Evolutionary conservation across 805 yeast genomes (phyloP).

Genomic region (Candida quercuum): DNA sequence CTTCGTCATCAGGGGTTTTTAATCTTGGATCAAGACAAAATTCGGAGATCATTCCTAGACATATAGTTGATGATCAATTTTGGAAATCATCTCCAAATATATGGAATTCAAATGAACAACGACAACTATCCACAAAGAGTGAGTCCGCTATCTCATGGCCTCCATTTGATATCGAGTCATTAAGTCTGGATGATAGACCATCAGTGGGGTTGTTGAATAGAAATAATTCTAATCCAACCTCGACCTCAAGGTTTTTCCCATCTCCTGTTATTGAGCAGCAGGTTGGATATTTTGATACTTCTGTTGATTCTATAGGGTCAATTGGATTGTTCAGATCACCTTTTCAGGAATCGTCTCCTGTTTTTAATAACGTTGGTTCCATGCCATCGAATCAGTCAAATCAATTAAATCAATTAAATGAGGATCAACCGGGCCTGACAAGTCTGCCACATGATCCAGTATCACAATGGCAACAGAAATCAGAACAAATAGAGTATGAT

Average conservation of each 20-base stretch:
- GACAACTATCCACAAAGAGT: constrained; percentile 21
- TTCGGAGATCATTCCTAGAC: constrained; percentile 7
- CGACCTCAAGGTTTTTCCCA: constrained; percentile 25
- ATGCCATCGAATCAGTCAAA: too few relatives aligned
- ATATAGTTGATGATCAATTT: constrained; percentile 2
- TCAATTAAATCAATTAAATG: too few relatives aligned
- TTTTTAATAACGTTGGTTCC: too few relatives aligned
- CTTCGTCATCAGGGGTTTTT: constrained; percentile 2
- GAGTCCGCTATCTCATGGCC: constrained; percentile 24
- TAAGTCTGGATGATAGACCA: constrained; percentile 18
- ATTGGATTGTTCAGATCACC: constrained; percentile 4
- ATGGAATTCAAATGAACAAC: constrained; percentile 19
- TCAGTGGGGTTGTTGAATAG: too few relatives aligned
- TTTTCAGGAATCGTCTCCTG: background rate
- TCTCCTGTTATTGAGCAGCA: constrained; percentile 14
- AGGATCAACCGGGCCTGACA: too few relatives aligned
- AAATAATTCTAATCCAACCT: constrained; percentile 2
- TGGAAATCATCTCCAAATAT: constrained; percentile 19
- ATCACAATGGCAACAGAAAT: too few relatives aligned
- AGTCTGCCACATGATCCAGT: too few relatives aligned
- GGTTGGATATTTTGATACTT: background rate
- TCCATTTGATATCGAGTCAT: constrained; percentile 18
- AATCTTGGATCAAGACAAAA: constrained; percentile 8
- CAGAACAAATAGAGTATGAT: too few relatives aligned
- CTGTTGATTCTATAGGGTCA: background rate